Conservation (phyloP, 306 rosid genomes). For the Luffa acutangula region DNA sequence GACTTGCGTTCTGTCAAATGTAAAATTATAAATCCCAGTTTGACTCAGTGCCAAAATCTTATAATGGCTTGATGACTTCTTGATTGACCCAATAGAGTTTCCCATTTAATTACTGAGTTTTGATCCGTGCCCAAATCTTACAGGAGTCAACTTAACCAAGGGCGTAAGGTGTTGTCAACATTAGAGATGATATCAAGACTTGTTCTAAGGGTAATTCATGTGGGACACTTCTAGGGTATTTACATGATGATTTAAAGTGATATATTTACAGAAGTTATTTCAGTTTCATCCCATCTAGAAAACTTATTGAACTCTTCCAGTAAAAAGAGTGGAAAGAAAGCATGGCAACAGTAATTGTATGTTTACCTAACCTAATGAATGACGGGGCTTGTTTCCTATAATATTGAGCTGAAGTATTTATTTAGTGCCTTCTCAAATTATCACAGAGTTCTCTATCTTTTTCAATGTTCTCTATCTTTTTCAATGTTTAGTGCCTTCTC, state of each 20-base stretch:
- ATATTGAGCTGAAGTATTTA: background rate
- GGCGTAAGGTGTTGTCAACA: slow-evolving; percentile 64
- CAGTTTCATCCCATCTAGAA: background rate
- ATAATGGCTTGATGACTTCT: background rate
- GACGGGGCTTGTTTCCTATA: background rate
- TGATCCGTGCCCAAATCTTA: slow-evolving; percentile 19
- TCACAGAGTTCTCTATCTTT: background rate
- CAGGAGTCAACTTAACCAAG: slow-evolving; percentile 85
- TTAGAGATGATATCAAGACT: slow-evolving; percentile 76
- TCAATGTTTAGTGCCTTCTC: background rate
- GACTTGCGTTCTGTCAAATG: background rate
- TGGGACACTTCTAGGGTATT: background rate
- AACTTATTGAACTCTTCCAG: background rate
- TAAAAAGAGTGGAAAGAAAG: background rate
- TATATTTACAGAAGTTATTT: background rate
- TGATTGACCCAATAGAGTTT: background rate
- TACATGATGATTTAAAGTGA: background rate
- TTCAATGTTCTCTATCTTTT: too few species aligned
- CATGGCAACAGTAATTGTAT: background rate
- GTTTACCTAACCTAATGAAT: background rate
- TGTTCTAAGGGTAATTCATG: slow-evolving; percentile 51
- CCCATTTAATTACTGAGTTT: slow-evolving; percentile 11
- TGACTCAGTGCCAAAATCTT: background rate
- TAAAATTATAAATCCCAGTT: background rate
- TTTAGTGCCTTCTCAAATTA: background rate